A percentile compares a stretch with the other conserved stretches of the same genome.
These are phyloP conservation scores for Penicillium nucicola DNA, from an alignment of 495 filamentous ascomycete species.

Conservation along the genomic window DNA sequence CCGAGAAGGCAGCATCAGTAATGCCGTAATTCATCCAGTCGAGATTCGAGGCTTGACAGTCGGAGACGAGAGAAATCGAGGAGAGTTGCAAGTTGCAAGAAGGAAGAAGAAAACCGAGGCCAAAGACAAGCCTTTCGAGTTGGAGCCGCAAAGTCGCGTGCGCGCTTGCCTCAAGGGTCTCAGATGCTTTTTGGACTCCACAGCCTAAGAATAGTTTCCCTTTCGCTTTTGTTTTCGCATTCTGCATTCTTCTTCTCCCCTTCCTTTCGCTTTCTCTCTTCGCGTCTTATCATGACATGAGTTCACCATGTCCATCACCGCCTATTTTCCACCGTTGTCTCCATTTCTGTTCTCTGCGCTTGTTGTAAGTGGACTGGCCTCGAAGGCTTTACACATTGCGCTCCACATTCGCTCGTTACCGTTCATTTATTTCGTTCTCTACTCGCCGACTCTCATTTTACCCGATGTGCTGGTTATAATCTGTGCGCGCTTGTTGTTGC, in stretches of 20 bases:
- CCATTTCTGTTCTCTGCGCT: constrained; percentile 35
- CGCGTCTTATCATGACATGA: constrained; percentile 17
- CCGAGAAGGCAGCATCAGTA: no score
- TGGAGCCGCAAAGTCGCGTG: constrained; percentile 6
- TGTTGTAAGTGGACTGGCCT: constrained; percentile 32
- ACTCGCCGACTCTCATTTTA: constrained; percentile 34
- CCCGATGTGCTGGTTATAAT: constrained; percentile 35
- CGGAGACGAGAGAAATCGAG: no score
- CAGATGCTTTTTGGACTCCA: background rate
- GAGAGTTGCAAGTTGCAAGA: no score
- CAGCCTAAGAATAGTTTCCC: constrained; percentile 1
- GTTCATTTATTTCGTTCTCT: constrained; percentile 35
- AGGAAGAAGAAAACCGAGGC: background rate
- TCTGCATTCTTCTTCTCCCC: background rate
- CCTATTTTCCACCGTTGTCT: constrained; percentile 23
- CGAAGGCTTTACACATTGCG: constrained; percentile 36
- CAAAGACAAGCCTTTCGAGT: constrained; percentile 1
- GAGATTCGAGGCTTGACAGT: no score
- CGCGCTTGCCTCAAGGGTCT: constrained; percentile 1
- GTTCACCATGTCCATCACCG: constrained; percentile 18
- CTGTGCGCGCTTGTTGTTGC: constrained; percentile 24
- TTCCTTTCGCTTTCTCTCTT: background rate
- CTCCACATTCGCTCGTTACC: constrained; percentile 34
- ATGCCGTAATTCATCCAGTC: no score
- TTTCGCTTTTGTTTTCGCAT: background rate